These are phyloP conservation scores for Lagenidium giganteum DNA, from an alignment of 352 stramenopile genomes.

Conservation along the genomic window DNA sequence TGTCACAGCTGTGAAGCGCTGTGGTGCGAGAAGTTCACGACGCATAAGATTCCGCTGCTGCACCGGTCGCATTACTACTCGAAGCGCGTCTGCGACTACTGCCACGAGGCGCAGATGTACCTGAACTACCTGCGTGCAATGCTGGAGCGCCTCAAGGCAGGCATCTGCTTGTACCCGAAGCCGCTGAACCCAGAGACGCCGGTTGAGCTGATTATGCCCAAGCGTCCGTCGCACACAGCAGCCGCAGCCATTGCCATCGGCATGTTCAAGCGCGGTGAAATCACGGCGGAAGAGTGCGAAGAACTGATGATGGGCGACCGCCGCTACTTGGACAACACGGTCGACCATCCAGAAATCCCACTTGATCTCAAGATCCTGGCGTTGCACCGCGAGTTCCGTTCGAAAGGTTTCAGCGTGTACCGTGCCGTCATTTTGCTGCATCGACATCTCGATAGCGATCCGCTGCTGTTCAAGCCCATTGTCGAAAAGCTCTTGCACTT, in stretches of 20 bases:
- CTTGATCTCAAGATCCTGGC: constrained; percentile 74
- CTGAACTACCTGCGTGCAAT: constrained; percentile 79
- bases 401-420: constrained; percentile 66
- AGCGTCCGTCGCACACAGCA: constrained; percentile 59
- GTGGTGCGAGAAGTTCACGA: constrained; percentile 70
- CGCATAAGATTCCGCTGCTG: constrained; percentile 58
- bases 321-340: constrained; percentile 66
- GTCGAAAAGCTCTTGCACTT: constrained; percentile 73
- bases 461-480: constrained; percentile 76
- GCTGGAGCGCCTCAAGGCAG: constrained; percentile 66
- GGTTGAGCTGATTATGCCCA: constrained; percentile 77
- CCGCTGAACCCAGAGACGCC: constrained; percentile 63
- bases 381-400: constrained; percentile 74
- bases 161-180: constrained; percentile 76
- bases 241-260: constrained; percentile 76
- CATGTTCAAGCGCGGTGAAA: constrained; percentile 65
- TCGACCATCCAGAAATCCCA: constrained; percentile 71
- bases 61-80: constrained; percentile 67
- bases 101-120: constrained; percentile 68
- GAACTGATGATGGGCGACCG: constrained; percentile 71
- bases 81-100: constrained; percentile 71
- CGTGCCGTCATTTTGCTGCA: constrained; percentile 74
- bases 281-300: constrained; percentile 80
- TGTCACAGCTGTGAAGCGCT: constrained; percentile 69
- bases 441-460: constrained; percentile 70